Percentiles rank a stretch among this genome's conserved stretches.
Conservation (phyloP, 73 alveolate species). For the Paramecium sexaurelia region DNA sequence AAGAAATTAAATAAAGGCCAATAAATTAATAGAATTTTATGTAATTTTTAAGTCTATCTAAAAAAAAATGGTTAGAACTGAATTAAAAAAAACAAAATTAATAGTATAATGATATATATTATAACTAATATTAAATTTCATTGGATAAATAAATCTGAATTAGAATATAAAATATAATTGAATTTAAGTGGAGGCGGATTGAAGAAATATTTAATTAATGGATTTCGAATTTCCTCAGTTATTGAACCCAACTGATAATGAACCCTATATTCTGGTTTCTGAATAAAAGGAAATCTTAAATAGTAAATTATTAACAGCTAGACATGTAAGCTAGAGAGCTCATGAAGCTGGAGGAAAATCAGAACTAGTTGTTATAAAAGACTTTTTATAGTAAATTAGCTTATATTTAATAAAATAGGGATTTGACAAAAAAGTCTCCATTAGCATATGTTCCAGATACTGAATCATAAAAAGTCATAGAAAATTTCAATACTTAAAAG, state of each 20-base stretch:
- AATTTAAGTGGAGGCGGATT: slow-evolving; percentile 8
- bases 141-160: neutral
- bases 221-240: slow-evolving; percentile 27
- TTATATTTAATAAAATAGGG: neutral
- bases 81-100: neutral
- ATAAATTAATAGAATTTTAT: no score
- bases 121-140: slow-evolving; percentile 1
- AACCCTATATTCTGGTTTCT: neutral
- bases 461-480: neutral
- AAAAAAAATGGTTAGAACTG: no score
- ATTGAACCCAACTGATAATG: slow-evolving; percentile 1
- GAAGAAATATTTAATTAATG: neutral
- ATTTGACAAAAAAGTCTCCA: slow-evolving; percentile 26
- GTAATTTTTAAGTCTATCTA: no score
- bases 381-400: neutral
- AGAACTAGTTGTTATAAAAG: slow-evolving; percentile 1
- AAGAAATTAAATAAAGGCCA: no score
- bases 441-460: slow-evolving; percentile 15
- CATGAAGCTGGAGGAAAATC: neutral
- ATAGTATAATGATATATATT: neutral
- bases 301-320: neutral
- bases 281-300: neutral
- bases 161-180: neutral
- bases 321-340: neutral
- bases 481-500: neutral